A percentile compares a stretch with the other conserved stretches of the same genome.
These are phyloP conservation scores for Waltergamsia citrina DNA, from an alignment of 2,329 filamentous ascomycete genomes.

Conservation along the genomic window DNA sequence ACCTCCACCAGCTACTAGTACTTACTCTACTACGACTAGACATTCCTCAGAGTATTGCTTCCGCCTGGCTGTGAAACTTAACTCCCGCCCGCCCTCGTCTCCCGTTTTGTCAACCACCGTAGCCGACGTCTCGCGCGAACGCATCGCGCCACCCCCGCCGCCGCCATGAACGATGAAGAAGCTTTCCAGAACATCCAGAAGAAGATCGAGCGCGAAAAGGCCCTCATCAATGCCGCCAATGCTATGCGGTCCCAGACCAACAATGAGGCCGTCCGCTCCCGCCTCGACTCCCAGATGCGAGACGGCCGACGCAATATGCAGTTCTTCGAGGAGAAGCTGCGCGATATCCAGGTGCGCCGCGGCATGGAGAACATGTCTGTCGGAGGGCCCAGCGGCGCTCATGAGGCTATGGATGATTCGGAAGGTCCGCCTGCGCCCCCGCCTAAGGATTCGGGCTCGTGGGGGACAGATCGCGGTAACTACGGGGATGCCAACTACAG, in stretches of 20 bases:
- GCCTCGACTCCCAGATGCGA: constrained; percentile 87
- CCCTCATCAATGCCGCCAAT: constrained; percentile 86
- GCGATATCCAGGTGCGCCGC: constrained; percentile 76
- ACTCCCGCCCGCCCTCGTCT: not conserved
- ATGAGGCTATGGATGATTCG: constrained; percentile 32
- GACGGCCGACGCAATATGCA: constrained; percentile 88
- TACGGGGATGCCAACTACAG: constrained; percentile 48
- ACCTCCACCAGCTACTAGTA: too few relatives aligned
- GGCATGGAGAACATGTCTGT: constrained; percentile 53
- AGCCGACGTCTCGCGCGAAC: constrained; percentile 23
- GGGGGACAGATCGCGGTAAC: constrained; percentile 46
- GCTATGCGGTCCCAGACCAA: constrained; percentile 93
- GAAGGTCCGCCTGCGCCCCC: constrained; percentile 55
- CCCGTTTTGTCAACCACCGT: not conserved
- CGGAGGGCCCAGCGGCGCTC: constrained; percentile 24
- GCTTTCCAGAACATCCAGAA: constrained; percentile 72
- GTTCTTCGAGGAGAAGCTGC: constrained; percentile 89
- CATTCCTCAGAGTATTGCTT: too few relatives aligned
- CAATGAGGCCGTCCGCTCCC: constrained; percentile 83
- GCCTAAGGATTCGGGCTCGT: constrained; percentile 54
- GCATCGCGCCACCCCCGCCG: constrained; percentile 25
- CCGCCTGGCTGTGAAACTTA: too few relatives aligned
- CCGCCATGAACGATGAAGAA: constrained; percentile 55
- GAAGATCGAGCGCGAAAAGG: constrained; percentile 98
- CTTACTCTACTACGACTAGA: too few relatives aligned